Percentiles rank a stretch among this genome's conserved stretches.
Conservation (phyloP, 176 grass and related monocot species). For the Oryza coarctata region DNA sequence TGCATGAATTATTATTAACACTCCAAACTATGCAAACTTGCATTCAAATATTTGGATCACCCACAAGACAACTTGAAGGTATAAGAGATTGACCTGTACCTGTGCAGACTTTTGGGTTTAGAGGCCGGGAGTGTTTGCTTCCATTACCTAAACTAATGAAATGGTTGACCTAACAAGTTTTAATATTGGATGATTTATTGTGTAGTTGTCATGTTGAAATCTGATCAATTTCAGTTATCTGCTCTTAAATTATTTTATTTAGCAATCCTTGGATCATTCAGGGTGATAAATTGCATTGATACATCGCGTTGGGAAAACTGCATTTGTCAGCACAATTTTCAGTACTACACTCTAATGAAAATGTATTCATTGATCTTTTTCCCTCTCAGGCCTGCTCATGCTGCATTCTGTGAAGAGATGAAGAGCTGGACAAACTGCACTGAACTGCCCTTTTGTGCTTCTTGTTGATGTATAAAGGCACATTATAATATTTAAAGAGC, state of each 20-base stretch:
- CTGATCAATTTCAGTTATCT: neutral
- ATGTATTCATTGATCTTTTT: neutral
- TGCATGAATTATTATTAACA: neutral
- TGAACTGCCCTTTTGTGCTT: neutral
- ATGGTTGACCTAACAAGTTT: neutral
- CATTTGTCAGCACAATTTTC: neutral
- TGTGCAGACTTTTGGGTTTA: too few species aligned
- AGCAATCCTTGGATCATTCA: neutral
- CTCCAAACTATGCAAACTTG: neutral
- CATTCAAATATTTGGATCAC: neutral
- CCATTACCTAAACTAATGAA: neutral
- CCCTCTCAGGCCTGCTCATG: constrained; percentile 1
- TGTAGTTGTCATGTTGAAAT: neutral
- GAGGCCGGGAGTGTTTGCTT: neutral
- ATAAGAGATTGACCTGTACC: too few species aligned
- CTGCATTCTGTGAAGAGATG: constrained; percentile 2
- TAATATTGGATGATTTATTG: neutral
- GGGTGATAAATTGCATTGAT: neutral
- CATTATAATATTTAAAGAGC: neutral
- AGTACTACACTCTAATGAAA: neutral
- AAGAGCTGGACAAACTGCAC: neutral
- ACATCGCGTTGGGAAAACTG: neutral
- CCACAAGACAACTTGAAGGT: neutral
- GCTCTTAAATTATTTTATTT: neutral
- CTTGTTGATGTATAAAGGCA: neutral